These are phyloP conservation scores for Nicotiana paniculata DNA, from an alignment of 257 asterid genomes.

Conservation along the genomic window DNA sequence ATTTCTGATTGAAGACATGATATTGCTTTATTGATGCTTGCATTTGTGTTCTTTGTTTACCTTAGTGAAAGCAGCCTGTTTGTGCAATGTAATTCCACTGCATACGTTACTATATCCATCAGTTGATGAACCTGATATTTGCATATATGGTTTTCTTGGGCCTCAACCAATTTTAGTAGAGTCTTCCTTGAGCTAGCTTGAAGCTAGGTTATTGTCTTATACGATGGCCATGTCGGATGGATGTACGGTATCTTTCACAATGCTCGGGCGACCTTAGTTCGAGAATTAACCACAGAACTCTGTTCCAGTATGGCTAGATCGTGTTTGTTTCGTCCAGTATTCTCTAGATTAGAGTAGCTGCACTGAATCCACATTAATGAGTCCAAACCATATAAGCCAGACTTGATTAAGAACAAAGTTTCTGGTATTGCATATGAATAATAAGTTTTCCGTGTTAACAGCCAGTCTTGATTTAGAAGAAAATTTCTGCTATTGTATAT, in stretches of 20 bases:
- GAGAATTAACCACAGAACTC: background rate
- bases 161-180: background rate
- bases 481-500: background rate
- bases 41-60: background rate
- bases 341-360: background rate
- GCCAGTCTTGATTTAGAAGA: background rate
- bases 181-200: background rate
- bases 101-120: background rate
- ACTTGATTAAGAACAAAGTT: background rate
- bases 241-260: background rate
- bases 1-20: background rate
- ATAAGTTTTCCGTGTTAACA: background rate
- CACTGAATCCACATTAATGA: background rate
- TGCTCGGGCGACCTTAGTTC: background rate
- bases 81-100: background rate
- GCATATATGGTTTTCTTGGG: background rate
- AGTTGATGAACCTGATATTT: background rate
- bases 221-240: background rate
- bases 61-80: background rate
- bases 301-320: background rate
- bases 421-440: background rate
- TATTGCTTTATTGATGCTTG: background rate
- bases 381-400: background rate
- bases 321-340: background rate
- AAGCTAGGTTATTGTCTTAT: background rate